Base-by-base conservation (phyloP, 2,329 filamentous ascomycete genomes). In the Fusarium marasasianum region DNA sequence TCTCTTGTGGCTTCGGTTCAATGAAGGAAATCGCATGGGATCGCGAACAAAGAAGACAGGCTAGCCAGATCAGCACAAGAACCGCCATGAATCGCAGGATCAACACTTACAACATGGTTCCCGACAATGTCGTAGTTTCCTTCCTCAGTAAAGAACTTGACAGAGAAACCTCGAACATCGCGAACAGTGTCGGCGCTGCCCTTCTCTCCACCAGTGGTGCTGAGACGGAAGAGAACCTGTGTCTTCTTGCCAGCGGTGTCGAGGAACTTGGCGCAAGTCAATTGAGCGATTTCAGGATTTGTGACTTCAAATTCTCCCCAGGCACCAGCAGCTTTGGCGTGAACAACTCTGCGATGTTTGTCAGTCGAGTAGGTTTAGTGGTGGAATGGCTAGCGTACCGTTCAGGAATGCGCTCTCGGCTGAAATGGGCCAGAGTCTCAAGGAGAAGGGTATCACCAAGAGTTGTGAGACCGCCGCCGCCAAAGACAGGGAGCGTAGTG, bases 141-240 rank as follows among this genome's bases (percentile, higher is more conserved):
- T 74, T 93, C 90, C 53, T 92, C 90, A 0, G 91, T 93, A 75
- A 92, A 93, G 24, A 80, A 75, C 70, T 81, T 81, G 57, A 79
- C 71, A 4, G 91, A 91, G 77, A 92, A 93, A 1, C 91, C 91
- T 69, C 91, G 90, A 0, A 92, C 90, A 83, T 93, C 92, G 40
- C 92, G 87, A 20, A 88, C 90, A 0, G 90, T 90, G 71, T 94
- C 92, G 6, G 90, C 87, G 71, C 89, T 91, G 31, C 91, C 92
- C 33, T 88, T 85, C 53, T 88, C 91, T 9, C 90, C 90, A 20
- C 90, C 89, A n/a, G 93, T 91, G 8, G 91, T 93, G 0, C 90
- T 93, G 76, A 93, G 91, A 26, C 91, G 89, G n/a, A 90, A 83
- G 58, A 93, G 92, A 3, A 90, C 83, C 0, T 89, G 82, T 38